Evolutionary conservation across 2,329 filamentous ascomycete genomes (phyloP).

Genomic region (Metarhizium anisopliae): DNA sequence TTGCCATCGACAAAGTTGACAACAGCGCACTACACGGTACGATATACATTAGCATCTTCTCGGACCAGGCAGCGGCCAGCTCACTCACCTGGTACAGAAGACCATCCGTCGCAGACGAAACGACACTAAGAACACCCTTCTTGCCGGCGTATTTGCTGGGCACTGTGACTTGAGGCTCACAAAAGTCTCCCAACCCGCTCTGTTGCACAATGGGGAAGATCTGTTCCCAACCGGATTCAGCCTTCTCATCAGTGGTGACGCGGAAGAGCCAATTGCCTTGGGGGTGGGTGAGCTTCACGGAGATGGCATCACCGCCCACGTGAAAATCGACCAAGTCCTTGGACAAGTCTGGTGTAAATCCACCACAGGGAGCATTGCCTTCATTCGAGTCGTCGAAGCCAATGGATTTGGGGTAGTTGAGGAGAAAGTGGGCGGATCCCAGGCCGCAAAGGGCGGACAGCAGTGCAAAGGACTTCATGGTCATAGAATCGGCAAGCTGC

Average conservation of each 20-base stretch:
- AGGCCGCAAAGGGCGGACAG: conserved; percentile 29
- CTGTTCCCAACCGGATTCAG: conserved; percentile 42
- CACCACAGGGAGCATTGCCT: conserved; percentile 43
- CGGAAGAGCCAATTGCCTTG: conserved; percentile 49
- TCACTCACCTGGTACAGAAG: conserved; percentile 43
- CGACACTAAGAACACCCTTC: conserved; percentile 45
- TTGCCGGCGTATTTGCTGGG: conserved; percentile 43
- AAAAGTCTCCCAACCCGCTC: conserved; percentile 45
- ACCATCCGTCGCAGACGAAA: conserved; percentile 45
- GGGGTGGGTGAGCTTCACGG: conserved; percentile 38
- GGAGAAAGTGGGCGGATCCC: conserved; percentile 44
- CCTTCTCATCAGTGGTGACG: conserved; percentile 41
- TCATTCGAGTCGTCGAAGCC: conserved; percentile 39
- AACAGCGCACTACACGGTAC: conserved; percentile 36
- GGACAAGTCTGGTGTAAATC: conserved; percentile 37
- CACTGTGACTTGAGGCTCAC: conserved; percentile 38
- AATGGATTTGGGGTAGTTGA: conserved; percentile 38
- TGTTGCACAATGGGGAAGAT: conserved; percentile 45
- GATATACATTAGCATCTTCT: conserved; percentile 3
- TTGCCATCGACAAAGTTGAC: conserved; percentile 45
- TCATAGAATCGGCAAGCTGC: conserved; percentile 1
- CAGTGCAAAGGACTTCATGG: conserved; percentile 20
- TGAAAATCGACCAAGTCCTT: conserved; percentile 44
- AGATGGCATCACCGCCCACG: conserved; percentile 45
- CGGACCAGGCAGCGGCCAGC: background rate